Conservation (phyloP, 192 early-diverging fungal species). For the Neocallimastix lanati region DNA sequence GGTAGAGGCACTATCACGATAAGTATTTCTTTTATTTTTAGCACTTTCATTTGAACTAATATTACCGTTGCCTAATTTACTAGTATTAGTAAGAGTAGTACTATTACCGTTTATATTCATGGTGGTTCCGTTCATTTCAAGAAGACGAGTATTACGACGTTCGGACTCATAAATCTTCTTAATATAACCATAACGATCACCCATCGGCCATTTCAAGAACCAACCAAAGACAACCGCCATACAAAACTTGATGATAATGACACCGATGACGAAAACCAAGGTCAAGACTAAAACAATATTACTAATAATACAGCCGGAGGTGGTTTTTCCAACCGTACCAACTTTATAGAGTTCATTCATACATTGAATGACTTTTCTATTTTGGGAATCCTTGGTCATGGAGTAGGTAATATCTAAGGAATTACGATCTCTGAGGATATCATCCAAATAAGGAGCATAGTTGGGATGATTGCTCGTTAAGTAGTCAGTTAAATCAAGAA, state of each 20-base stretch:
- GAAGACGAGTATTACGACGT: neutral
- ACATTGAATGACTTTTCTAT: conserved; percentile 11
- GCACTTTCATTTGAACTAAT: no score
- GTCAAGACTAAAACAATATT: conserved; percentile 9
- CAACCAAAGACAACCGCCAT: conserved; percentile 11
- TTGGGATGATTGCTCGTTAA: neutral
- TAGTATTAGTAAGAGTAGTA: no score
- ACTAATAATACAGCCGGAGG: conserved; percentile 18
- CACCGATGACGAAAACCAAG: conserved; percentile 17
- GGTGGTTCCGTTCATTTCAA: no score
- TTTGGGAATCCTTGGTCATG: neutral
- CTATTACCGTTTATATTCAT: no score
- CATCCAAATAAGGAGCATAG: neutral
- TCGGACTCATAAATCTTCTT: neutral
- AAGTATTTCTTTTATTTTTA: neutral
- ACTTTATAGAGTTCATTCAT: conserved; percentile 9
- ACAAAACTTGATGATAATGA: conserved; percentile 8
- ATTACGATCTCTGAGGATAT: neutral
- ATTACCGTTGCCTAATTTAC: no score
- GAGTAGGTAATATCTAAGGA: neutral
- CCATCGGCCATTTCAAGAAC: conserved; percentile 1
- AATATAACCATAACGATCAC: neutral
- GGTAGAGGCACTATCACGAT: neutral
- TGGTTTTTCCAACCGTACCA: conserved; percentile 10
- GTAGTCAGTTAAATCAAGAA: neutral